Base-by-base conservation (phyloP, 2,329 filamentous ascomycete genomes). In the Metarhizium rileyi region DNA sequence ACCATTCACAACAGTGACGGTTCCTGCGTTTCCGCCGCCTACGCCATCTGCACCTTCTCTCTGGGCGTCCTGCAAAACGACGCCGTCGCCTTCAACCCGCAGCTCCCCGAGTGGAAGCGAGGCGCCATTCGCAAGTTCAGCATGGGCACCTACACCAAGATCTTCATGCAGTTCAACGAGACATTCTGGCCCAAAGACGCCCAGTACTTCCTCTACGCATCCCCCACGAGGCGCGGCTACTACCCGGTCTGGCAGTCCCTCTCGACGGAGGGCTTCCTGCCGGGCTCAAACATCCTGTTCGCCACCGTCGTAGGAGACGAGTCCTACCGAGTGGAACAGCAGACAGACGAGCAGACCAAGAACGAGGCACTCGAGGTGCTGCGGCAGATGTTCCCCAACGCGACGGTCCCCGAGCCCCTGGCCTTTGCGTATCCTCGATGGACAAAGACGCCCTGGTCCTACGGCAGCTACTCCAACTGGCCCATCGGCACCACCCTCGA, bases 111-210 rank as follows among this genome's bases (percentile, higher is more conserved):
- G 3, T 86, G 82, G 83, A 87, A 87, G 63, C 68, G 74, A 14
- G 72, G 72, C 3, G 77, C 80, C 0, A 83, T 87, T 47, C 73
- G 77, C 3, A 79, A 75, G 35, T 85, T 86, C 61, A 69, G 72
- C 53, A 86, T 87, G 77, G 83, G 78, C 6, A 86, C 81, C 0
- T 87, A 86, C 65, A 87, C 82, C 47, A 87, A 87, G 61, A 78
- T 87, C 53, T 87, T 87, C 65, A 67, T 84, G 52, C 83, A 86
- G 53, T 87, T 86, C 64, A 70, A 81, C 52, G 69, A 81, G 49
- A 76, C 79, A 0, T 87, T 87, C 63, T 87, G 83, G 84, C 68
- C 56, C 0, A 59, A 65, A 0, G 63, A 70, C 16, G 67, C 61
- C 0, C 63, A 75, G 54, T 75, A 63, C 54, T 70, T 74, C 50